A percentile compares a stretch with the other conserved stretches of the same genome.
Conservation (phyloP, 75 land plant genomes). For the Picea sitchensis region DNA sequence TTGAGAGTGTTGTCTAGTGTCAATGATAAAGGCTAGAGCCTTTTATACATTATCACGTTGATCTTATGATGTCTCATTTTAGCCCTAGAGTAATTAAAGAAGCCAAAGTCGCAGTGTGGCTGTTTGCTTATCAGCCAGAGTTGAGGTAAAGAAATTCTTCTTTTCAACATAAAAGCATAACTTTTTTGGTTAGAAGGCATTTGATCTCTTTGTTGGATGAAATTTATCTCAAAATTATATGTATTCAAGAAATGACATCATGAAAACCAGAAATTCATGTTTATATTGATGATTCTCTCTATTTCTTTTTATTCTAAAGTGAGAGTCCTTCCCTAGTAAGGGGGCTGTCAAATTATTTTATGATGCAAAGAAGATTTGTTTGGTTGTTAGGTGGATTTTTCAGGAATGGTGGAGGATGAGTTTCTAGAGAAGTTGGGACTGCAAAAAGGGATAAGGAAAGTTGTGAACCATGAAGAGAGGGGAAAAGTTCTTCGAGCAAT, state of each 20-base stretch:
- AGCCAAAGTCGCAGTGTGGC: not conserved
- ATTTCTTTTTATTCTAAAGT: not conserved
- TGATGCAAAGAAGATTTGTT: slow-evolving; percentile 3
- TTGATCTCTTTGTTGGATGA: not conserved
- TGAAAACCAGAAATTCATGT: not conserved
- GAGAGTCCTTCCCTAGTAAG: not conserved
- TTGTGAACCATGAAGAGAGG: slow-evolving; percentile 92
- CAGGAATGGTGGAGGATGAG: slow-evolving; percentile 87
- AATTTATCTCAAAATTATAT: not conserved
- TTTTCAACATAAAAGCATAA: not conserved
- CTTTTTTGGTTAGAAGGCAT: not conserved
- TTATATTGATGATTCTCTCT: slow-evolving; percentile 3
- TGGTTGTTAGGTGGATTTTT: slow-evolving; percentile 82
- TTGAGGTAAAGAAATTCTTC: not conserved
- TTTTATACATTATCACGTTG: no score
- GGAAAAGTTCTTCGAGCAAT: slow-evolving; percentile 82
- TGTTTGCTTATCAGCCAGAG: not conserved
- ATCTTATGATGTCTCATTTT: no score
- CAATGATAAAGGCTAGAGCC: no score
- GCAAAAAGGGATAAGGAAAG: slow-evolving; percentile 83
- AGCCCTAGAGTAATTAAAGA: no score
- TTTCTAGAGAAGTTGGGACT: slow-evolving; percentile 71
- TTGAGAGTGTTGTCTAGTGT: no score
- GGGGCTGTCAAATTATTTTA: not conserved
- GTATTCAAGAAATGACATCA: not conserved